A percentile compares a stretch with the other conserved stretches of the same genome.
phyloP scores from a whole-genome alignment of 2,329 filamentous ascomycete genomes.

The Penicillium janthinellum region DNA sequence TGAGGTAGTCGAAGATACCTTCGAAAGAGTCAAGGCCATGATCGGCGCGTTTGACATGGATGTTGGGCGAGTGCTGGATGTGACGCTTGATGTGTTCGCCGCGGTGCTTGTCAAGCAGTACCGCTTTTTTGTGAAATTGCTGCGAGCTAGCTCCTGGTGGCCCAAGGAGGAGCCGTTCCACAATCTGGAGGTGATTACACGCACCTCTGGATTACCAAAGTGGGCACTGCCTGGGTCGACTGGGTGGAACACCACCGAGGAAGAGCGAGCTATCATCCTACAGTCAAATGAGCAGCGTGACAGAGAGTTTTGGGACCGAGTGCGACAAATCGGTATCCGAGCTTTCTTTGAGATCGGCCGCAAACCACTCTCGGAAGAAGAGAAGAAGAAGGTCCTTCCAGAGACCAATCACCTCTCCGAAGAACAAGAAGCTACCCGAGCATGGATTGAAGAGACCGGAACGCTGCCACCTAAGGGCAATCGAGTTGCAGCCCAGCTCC shows the following conservation, averaged over 20 bases:
- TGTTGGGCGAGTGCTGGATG: slow-evolving; percentile 89
- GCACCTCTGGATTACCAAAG: slow-evolving; percentile 68
- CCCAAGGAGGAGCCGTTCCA: slow-evolving; percentile 65
- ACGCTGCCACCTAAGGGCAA: slow-evolving; percentile 85
- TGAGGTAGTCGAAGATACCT: slow-evolving; percentile 79
- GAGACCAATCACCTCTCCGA: slow-evolving; percentile 42
- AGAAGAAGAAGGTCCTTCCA: slow-evolving; percentile 52
- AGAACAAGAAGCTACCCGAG: slow-evolving; percentile 60
- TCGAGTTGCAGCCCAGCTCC: slow-evolving; percentile 85
- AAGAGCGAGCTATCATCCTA: slow-evolving; percentile 64
- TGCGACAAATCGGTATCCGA: slow-evolving; percentile 72
- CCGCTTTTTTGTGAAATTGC: slow-evolving; percentile 90
- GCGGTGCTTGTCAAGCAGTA: slow-evolving; percentile 90
- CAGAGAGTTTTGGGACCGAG: slow-evolving; percentile 75
- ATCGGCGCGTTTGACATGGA: slow-evolving; percentile 97
- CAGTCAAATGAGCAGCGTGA: slow-evolving; percentile 68
- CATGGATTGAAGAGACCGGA: slow-evolving; percentile 80
- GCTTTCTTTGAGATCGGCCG: slow-evolving; percentile 90
- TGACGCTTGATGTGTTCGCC: slow-evolving; percentile 92
- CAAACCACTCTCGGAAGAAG: slow-evolving; percentile 63
- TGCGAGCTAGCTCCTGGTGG: slow-evolving; percentile 96
- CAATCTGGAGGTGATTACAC: slow-evolving; percentile 26
- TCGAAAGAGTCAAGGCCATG: slow-evolving; percentile 88
- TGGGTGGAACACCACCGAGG: slow-evolving; percentile 65
- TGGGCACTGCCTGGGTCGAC: slow-evolving; percentile 79